These are phyloP conservation scores for Rhizophlyctis rosea DNA, from an alignment of 192 early-diverging fungal species.

Conservation along the genomic window DNA sequence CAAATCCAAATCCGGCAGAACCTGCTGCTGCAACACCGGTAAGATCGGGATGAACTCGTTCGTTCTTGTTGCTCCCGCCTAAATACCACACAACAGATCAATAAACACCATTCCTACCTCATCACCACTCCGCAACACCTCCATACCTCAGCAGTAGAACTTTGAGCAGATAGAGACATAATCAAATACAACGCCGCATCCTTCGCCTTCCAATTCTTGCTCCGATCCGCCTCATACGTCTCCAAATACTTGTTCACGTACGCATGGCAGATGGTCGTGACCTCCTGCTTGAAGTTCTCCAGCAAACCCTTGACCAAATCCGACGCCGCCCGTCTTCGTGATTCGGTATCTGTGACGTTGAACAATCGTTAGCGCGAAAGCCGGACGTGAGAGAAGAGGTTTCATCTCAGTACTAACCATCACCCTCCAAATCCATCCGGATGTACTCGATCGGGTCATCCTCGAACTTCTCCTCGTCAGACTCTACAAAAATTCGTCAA, in stretches of 20 bases:
- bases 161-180: conserved; percentile 81
- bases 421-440: conserved; percentile 87
- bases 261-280: conserved; percentile 75
- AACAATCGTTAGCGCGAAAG: not conserved
- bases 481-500: conserved; percentile 33
- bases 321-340: conserved; percentile 86
- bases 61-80: conserved; percentile 79
- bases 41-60: conserved; percentile 81
- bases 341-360: conserved; percentile 68
- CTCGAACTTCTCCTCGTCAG: conserved; percentile 93
- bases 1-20: conserved; percentile 85
- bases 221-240: conserved; percentile 67
- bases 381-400: not conserved
- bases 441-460: conserved; percentile 97
- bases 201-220: conserved; percentile 86
- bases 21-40: conserved; percentile 77
- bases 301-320: conserved; percentile 90
- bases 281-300: conserved; percentile 80
- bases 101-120: conserved; percentile 8
- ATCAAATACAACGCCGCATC: conserved; percentile 93
- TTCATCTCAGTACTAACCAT: conserved; percentile 43
- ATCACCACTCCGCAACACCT: conserved; percentile 8
- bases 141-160: conserved; percentile 64
- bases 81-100: too few species aligned
- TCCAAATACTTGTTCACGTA: conserved; percentile 51